These are phyloP conservation scores for Scheffersomyces segobiensis DNA, from an alignment of 1,139 yeast species.

Conservation along the genomic window DNA sequence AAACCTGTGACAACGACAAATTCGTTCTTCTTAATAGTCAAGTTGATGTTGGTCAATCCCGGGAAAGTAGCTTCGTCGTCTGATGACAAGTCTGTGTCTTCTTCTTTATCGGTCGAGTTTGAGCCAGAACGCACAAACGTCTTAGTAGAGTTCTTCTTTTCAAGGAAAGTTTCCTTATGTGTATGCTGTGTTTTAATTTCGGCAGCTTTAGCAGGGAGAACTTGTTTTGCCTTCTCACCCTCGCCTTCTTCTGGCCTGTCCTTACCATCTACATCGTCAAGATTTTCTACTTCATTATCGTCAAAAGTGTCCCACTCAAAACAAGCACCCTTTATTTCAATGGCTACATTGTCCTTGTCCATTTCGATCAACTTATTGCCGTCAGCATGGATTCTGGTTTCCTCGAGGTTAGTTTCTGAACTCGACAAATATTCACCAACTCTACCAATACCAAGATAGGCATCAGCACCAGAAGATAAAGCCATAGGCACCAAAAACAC, in stretches of 20 bases:
- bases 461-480: slow-evolving; percentile 67
- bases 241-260: slow-evolving; percentile 7
- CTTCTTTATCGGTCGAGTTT: slow-evolving; percentile 3
- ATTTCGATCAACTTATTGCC: slow-evolving; percentile 11
- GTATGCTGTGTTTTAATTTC: slow-evolving; percentile 5
- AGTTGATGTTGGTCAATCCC: slow-evolving; percentile 34
- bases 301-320: slow-evolving; percentile 69
- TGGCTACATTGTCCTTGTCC: slow-evolving; percentile 14
- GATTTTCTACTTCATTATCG: slow-evolving; percentile 11
- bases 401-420: slow-evolving; percentile 24
- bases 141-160: not conserved
- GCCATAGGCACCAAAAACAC: slow-evolving; percentile 71
- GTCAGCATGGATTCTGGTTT: slow-evolving; percentile 17
- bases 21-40: slow-evolving; percentile 53
- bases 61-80: slow-evolving; percentile 10
- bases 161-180: slow-evolving; percentile 2
- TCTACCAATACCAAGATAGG: slow-evolving; percentile 62
- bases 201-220: not conserved
- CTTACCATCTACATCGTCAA: slow-evolving; percentile 9
- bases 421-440: slow-evolving; percentile 52
- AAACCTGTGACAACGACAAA: slow-evolving; percentile 69
- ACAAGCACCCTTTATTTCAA: slow-evolving; percentile 25
- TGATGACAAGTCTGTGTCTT: slow-evolving; percentile 13
- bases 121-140: not conserved
- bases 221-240: slow-evolving; percentile 2